These are phyloP conservation scores for Boletales sp. DNA, from an alignment of 768 basidiomycete genomes.

Conservation along the genomic window DNA sequence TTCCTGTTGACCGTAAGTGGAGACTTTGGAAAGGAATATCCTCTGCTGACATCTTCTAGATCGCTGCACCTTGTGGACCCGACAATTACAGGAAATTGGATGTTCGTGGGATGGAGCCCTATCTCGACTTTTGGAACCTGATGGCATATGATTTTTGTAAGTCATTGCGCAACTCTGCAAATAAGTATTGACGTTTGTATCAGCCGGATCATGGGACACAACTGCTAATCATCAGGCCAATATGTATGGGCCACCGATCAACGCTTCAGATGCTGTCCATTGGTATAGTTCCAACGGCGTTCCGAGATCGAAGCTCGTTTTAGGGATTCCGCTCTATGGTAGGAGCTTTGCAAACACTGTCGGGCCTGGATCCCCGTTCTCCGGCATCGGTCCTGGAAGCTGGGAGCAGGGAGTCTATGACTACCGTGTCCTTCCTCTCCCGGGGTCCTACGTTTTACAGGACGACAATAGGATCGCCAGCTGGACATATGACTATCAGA, in stretches of 20 bases:
- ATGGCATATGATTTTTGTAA: conserved; percentile 89
- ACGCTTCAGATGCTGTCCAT: conserved; percentile 57
- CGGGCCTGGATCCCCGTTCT: conserved; percentile 77
- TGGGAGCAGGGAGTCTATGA: conserved; percentile 95
- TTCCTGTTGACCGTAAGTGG: conserved; percentile 71
- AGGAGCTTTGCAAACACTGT: conserved; percentile 83
- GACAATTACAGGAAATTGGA: conserved; percentile 79
- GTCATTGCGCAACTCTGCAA: conserved; percentile 19
- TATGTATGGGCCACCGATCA: conserved; percentile 64
- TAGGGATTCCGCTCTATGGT: conserved; percentile 93
- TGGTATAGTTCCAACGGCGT: conserved; percentile 76
- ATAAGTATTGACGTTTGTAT: conserved; percentile 7
- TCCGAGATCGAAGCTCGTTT: conserved; percentile 70
- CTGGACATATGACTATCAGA: conserved; percentile 76
- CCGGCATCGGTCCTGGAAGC: conserved; percentile 79
- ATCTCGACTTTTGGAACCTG: conserved; percentile 94
- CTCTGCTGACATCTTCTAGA: conserved; percentile 39
- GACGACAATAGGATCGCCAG: conserved; percentile 72
- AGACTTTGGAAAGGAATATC: background rate
- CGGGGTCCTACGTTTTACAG: conserved; percentile 59
- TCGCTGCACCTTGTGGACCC: conserved; percentile 90
- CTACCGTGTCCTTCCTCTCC: conserved; percentile 83
- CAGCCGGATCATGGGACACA: conserved; percentile 76
- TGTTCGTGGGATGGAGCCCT: conserved; percentile 80
- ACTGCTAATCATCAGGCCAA: conserved; percentile 84